Percentiles rank a stretch among this genome's conserved stretches.
Conservation (phyloP, 208 protist species). For the Balamuthia mandrillaris region DNA sequence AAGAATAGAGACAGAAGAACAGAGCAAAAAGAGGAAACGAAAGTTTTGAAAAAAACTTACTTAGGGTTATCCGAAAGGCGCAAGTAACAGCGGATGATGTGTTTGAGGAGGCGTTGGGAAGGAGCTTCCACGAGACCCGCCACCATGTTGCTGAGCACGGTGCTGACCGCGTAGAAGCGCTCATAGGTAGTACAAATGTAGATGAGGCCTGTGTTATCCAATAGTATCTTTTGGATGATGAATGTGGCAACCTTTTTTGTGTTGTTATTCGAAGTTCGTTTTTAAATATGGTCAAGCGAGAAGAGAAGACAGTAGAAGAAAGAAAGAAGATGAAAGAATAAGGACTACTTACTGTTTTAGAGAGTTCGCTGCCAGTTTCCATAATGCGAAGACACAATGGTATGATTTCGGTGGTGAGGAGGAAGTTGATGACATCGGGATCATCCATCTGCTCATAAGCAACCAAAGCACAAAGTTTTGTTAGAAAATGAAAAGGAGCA, state of each 20-base stretch:
- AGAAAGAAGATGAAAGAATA: no score
- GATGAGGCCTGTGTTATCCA: slow-evolving; percentile 91
- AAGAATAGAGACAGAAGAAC: not conserved
- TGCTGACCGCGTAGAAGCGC: slow-evolving; percentile 65
- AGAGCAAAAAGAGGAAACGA: no score
- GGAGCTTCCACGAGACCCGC: slow-evolving; percentile 81
- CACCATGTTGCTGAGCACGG: slow-evolving; percentile 93
- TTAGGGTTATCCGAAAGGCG: slow-evolving; percentile 91
- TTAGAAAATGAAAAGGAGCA: no score
- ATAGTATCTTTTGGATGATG: slow-evolving; percentile 98
- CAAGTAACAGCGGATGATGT: slow-evolving; percentile 97
- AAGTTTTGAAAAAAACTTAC: no score
- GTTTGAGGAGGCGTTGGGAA: slow-evolving; percentile 90
- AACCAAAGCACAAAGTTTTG: no score
- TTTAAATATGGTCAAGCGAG: no score
- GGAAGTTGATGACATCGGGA: slow-evolving; percentile 90
- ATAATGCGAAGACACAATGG: slow-evolving; percentile 99
- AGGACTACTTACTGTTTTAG: slow-evolving; percentile 82
- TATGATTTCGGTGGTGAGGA: slow-evolving; percentile 98
- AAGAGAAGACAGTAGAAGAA: no score
- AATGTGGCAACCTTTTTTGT: slow-evolving; percentile 90
- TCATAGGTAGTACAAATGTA: slow-evolving; percentile 95
- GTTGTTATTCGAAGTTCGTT: no score
- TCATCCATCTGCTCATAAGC: slow-evolving; percentile 75
- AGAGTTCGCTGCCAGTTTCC: slow-evolving; percentile 93